phyloP scores from a whole-genome alignment of 352 stramenopile genomes.

The Thraustochytrium aureum region DNA sequence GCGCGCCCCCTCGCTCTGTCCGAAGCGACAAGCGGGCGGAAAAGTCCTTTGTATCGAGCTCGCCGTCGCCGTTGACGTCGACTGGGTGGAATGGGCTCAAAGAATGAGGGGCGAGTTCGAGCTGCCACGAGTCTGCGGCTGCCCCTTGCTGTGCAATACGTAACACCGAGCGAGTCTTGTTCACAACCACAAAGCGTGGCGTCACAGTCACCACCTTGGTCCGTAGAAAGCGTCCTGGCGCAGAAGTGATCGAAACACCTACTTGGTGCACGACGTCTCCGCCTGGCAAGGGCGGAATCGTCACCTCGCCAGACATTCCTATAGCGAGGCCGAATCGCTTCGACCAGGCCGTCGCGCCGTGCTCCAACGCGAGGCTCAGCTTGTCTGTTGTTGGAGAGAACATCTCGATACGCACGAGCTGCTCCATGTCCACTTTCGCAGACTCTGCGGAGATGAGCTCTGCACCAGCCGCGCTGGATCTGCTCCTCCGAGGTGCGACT shows the following conservation, averaged over 20 bases:
- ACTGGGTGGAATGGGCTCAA: constrained; percentile 35
- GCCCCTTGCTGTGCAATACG: constrained; percentile 9
- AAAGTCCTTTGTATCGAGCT: constrained; percentile 48
- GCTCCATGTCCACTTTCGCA: not conserved
- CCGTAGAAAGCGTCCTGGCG: constrained; percentile 20
- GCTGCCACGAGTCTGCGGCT: constrained; percentile 15
- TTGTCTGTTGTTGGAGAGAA: constrained; percentile 31
- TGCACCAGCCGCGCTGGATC: not conserved
- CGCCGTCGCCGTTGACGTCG: constrained; percentile 47
- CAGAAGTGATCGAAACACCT: constrained; percentile 9
- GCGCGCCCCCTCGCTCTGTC: too few species aligned
- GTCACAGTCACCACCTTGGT: constrained; percentile 47
- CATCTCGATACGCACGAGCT: constrained; percentile 38
- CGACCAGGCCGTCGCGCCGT: constrained; percentile 13
- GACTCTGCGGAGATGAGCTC: not conserved
- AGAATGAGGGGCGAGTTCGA: not conserved
- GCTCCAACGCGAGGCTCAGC: constrained; percentile 9
- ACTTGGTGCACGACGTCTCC: constrained; percentile 41
- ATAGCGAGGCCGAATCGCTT: constrained; percentile 26
- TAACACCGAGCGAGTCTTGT: not conserved
- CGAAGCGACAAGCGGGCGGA: not conserved
- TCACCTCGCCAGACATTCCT: constrained; percentile 50
- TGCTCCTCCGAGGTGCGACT: too few species aligned
- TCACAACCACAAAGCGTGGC: constrained; percentile 44
- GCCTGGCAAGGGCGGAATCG: not conserved